phyloP scores from a whole-genome alignment of 768 basidiomycete genomes.

The Dacryopinax primogenitus region DNA sequence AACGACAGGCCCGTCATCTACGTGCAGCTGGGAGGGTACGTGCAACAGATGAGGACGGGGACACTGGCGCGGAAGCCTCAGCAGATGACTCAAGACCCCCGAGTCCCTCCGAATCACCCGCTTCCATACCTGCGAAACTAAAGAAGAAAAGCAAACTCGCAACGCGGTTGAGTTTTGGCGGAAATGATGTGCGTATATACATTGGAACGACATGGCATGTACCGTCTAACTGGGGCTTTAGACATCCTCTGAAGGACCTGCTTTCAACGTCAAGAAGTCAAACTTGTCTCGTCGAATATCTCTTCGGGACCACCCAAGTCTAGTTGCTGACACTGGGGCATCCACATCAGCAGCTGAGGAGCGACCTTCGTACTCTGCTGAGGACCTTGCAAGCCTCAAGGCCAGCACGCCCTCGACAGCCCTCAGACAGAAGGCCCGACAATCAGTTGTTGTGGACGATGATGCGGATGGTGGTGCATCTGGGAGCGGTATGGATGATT shows the following conservation, averaged over 20 bases:
- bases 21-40: not conserved
- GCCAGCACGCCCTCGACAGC: not conserved
- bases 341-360: not conserved
- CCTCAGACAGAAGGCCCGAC: not conserved
- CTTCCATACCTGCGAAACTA: constrained; percentile 33
- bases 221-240: constrained; percentile 24
- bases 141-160: constrained; percentile 61
- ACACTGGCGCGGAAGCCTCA: not conserved
- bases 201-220: constrained; percentile 15
- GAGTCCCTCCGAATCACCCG: constrained; percentile 14
- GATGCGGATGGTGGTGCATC: not conserved
- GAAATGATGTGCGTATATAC: constrained; percentile 39
- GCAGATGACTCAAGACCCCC: not conserved
- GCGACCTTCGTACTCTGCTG: not conserved
- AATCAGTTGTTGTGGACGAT: not conserved
- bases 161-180: constrained; percentile 67
- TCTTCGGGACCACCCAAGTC: not conserved
- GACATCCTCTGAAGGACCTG: constrained; percentile 44
- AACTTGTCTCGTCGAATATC: constrained; percentile 29
- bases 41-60: not conserved
- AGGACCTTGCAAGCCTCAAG: constrained; percentile 4
- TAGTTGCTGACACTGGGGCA: not conserved
- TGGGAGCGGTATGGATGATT: not conserved
- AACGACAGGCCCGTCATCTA: not conserved
- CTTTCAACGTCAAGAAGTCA: constrained; percentile 72